Conservation (phyloP, 257 asterid species). For the Salvia miltiorrhiza region DNA sequence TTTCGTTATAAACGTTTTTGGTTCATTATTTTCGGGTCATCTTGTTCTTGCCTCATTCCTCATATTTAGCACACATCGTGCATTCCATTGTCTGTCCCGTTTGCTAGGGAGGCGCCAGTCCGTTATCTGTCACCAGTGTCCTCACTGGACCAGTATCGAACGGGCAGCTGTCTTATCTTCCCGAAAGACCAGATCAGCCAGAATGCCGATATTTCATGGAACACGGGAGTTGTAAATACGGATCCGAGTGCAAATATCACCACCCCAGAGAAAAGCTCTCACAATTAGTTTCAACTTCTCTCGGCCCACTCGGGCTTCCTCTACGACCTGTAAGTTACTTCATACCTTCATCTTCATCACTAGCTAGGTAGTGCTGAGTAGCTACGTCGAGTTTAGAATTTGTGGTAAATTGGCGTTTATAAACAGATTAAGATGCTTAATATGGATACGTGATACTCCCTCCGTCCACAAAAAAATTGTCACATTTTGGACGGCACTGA, state of each 20-base stretch:
- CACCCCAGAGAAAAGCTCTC: slow-evolving; percentile 57
- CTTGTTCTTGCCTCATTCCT: too few relatives aligned
- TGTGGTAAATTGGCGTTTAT: background rate
- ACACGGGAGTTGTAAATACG: slow-evolving; percentile 63
- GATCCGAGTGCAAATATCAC: slow-evolving; percentile 61
- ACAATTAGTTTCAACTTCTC: slow-evolving; percentile 36
- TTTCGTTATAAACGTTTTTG: background rate
- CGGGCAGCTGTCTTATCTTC: slow-evolving; percentile 47
- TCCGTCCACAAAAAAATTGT: too few relatives aligned
- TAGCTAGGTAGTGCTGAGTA: background rate
- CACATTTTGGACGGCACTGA: too few relatives aligned
- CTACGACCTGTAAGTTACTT: slow-evolving; percentile 56
- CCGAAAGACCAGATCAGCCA: slow-evolving; percentile 71
- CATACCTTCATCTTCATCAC: slow-evolving; percentile 15
- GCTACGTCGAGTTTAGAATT: background rate
- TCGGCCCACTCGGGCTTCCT: slow-evolving; percentile 69
- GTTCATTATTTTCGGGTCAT: background rate
- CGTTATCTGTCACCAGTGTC: slow-evolving; percentile 29
- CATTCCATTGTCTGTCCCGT: background rate
- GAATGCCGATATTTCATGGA: slow-evolving; percentile 63
- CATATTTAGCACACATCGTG: too few relatives aligned
- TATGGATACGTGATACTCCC: too few relatives aligned
- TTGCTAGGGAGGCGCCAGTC: slow-evolving; percentile 39
- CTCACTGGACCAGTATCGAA: slow-evolving; percentile 35
- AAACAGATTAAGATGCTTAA: too few relatives aligned